Conservation (phyloP, 2,329 filamentous ascomycete species). For the Pseudocercospora fijiensis region DNA sequence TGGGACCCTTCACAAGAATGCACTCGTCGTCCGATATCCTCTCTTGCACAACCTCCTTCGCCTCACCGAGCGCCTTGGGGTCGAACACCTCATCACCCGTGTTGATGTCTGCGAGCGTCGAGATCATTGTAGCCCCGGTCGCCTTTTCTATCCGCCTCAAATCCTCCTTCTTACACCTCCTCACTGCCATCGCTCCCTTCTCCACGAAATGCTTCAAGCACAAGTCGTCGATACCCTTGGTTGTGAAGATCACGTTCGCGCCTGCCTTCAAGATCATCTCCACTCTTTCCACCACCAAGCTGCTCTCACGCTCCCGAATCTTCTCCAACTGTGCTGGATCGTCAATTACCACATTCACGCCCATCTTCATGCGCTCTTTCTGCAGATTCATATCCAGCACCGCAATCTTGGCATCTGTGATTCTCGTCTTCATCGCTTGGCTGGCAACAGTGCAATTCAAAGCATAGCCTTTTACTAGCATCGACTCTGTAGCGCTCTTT, state of each 20-base stretch:
- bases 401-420: slow-evolving; percentile 94
- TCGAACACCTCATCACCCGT: slow-evolving; percentile 92
- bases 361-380: slow-evolving; percentile 98
- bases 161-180: slow-evolving; percentile 98
- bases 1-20: slow-evolving; percentile 94
- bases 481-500: slow-evolving; percentile 83
- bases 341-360: slow-evolving; percentile 96
- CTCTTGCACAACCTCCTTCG: slow-evolving; percentile 96
- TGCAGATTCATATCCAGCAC: slow-evolving; percentile 97
- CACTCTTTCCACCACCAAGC: slow-evolving; percentile 88
- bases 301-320: slow-evolving; percentile 88
- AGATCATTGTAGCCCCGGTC: slow-evolving; percentile 88
- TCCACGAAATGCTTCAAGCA: slow-evolving; percentile 93
- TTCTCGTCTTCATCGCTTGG: slow-evolving; percentile 92
- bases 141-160: slow-evolving; percentile 92
- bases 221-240: slow-evolving; percentile 97
- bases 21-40: slow-evolving; percentile 98
- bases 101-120: slow-evolving; percentile 91
- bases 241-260: slow-evolving; percentile 93
- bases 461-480: slow-evolving; percentile 93
- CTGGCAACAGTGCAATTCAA: slow-evolving; percentile 98
- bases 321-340: slow-evolving; percentile 97
- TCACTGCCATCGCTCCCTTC: slow-evolving; percentile 90
- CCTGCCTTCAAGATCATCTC: slow-evolving; percentile 98
- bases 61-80: slow-evolving; percentile 79